Evolutionary conservation across 345 rosid species (phyloP).

Genomic region (Lepidium didymum): DNA sequence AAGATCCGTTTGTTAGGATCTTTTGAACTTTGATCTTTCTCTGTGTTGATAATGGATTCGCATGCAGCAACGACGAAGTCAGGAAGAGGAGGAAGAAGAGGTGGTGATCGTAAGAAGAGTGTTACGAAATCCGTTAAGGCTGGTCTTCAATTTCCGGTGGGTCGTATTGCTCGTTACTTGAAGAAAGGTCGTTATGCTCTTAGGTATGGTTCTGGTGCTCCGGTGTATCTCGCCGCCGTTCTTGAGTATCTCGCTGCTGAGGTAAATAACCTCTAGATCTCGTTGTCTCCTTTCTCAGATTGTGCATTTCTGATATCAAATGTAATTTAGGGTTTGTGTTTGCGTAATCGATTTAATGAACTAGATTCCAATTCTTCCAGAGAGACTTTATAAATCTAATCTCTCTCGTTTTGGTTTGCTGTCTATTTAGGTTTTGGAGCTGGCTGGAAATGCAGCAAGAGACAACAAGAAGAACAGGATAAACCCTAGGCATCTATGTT

Average conservation of each 20-base stretch:
- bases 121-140: slow-evolving; percentile 58
- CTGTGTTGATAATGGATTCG: slow-evolving; percentile 36
- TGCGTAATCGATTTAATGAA: background rate
- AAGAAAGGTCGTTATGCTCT: slow-evolving; percentile 67
- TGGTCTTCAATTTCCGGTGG: slow-evolving; percentile 80
- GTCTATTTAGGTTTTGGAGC: slow-evolving; percentile 43
- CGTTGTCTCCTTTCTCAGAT: background rate
- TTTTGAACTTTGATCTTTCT: background rate
- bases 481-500: slow-evolving; percentile 47
- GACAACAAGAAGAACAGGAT: slow-evolving; percentile 66
- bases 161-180: slow-evolving; percentile 58
- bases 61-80: slow-evolving; percentile 14
- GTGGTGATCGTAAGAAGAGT: slow-evolving; percentile 53
- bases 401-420: background rate
- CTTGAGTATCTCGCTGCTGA: slow-evolving; percentile 82
- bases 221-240: slow-evolving; percentile 69
- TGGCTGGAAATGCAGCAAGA: slow-evolving; percentile 66
- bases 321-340: slow-evolving; percentile 7
- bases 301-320: background rate
- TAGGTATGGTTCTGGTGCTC: slow-evolving; percentile 63
- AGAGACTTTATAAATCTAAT: no score
- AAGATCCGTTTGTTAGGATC: slow-evolving; percentile 13
- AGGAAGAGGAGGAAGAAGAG: slow-evolving; percentile 50
- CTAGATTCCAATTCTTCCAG: no score
- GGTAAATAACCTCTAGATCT: slow-evolving; percentile 29